Evolutionary conservation across 2,329 filamentous ascomycete genomes (phyloP).

Genomic region (Pseudopyricularia cyperi): DNA sequence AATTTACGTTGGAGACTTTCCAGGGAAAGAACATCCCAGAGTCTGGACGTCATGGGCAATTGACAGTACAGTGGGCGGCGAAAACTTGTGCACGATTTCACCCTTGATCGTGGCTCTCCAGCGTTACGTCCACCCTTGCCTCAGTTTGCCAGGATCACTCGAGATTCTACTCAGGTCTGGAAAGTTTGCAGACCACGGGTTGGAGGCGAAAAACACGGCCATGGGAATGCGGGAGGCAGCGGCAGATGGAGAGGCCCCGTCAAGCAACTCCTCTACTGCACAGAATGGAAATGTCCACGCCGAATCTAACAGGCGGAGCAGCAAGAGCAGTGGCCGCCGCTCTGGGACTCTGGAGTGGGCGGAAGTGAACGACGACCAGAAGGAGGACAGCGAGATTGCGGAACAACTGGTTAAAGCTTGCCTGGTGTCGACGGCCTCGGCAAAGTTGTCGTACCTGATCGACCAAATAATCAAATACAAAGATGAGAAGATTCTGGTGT

Average conservation of each 20-base stretch:
- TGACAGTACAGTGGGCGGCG: constrained; percentile 29
- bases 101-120: constrained; percentile 39
- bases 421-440: constrained; percentile 69
- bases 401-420: constrained; percentile 43
- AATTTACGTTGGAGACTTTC: constrained; percentile 56
- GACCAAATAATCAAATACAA: constrained; percentile 59
- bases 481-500: constrained; percentile 77
- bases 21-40: constrained; percentile 30
- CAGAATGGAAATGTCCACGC: neutral
- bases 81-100: constrained; percentile 35
- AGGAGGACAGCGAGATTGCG: constrained; percentile 13
- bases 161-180: constrained; percentile 33
- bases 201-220: constrained; percentile 4
- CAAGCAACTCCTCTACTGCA: neutral
- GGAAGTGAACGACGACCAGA: neutral
- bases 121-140: constrained; percentile 32
- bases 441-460: constrained; percentile 77
- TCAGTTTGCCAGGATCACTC: constrained; percentile 28
- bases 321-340: neutral
- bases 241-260: neutral
- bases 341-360: neutral
- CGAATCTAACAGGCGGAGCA: neutral
- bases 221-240: neutral
- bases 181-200: constrained; percentile 22
- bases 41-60: constrained; percentile 51